These are phyloP conservation scores for Peniophora sp. DNA, from an alignment of 1,284 basidiomycete species.

Conservation along the genomic window DNA sequence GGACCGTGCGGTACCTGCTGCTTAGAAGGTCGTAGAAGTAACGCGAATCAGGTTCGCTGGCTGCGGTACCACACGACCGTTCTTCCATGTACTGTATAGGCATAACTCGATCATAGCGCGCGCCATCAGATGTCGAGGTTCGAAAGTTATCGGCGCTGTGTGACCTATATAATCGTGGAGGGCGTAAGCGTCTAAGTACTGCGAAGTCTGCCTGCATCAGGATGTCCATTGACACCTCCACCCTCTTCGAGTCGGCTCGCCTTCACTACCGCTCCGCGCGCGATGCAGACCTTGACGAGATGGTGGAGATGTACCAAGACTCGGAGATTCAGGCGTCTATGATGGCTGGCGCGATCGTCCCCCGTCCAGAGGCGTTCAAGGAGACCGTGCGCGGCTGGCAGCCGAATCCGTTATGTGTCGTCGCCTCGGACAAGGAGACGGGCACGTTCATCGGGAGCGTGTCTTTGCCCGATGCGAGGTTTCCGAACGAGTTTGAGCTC, in stretches of 20 bases:
- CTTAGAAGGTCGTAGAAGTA: no score
- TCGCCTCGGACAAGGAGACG: not conserved
- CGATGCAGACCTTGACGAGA: not conserved
- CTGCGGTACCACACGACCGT: no score
- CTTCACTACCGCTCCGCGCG: not conserved
- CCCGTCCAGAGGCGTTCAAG: not conserved
- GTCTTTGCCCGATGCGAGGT: conserved; percentile 2
- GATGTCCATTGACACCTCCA: not conserved
- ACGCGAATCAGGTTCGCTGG: no score
- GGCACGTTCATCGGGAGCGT: not conserved
- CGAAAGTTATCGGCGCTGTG: no score
- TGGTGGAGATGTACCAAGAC: not conserved
- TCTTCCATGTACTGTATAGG: no score
- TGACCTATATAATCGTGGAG: no score
- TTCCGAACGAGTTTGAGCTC: conserved; percentile 19
- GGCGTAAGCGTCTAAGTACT: no score
- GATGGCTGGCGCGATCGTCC: not conserved
- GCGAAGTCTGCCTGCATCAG: no score
- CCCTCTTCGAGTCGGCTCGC: not conserved
- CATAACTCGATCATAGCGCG: no score
- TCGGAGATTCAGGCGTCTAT: not conserved
- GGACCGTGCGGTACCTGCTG: no score
- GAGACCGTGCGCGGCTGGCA: not conserved
- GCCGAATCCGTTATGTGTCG: not conserved
- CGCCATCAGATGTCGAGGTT: no score